Base-by-base conservation (phyloP, 23 red algal genomes). In the Gracilaria gracilis region DNA sequence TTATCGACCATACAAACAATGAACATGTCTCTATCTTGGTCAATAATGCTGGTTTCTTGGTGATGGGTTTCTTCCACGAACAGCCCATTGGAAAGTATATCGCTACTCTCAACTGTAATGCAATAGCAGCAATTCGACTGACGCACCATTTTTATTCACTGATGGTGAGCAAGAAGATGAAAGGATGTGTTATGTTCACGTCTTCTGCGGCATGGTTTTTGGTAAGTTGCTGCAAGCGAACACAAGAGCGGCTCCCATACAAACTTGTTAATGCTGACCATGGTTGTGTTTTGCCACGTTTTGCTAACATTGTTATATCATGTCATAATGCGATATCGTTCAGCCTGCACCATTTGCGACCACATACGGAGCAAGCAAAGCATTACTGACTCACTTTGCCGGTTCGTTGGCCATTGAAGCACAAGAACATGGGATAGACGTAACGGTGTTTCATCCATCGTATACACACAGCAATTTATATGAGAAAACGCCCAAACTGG, bases 381-480 rank as follows among this genome's bases (percentile, higher is more conserved):
- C 97, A 31, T 44, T 92, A 38, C 19, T 99, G 27, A 83, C 97
- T 29, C 75, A 95, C 46, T 96, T 99, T 82, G 94, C 91, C 9
- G 35, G 61, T 38, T 99, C 97, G 61, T 90, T 99, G 38, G 97
- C 97, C 23, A 76, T 96, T 6, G 97, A 99, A 91, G 93, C 87
- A 11, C 61, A 91, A 40, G 49, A 86, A 46, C 89, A 93, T 29
- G 80, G 76, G 32, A 93, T 98, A 37, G 93, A 98, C 66, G 83
- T 95, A 25, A 81, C 94, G 24, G 93, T 92, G 21, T 67, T 98
- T 29, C 96, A 98, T 42, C 96, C 96, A 11, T 95, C 93, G 21
- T 98, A 98, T 64, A 98, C 96, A 8, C 89, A 91, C 51, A 98
- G 93, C 38, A 93, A 93, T 61, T 50, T 98, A 40, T 98, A 98